Conservation (phyloP, 305 asterid genomes). For the Ruellia speciosa region DNA sequence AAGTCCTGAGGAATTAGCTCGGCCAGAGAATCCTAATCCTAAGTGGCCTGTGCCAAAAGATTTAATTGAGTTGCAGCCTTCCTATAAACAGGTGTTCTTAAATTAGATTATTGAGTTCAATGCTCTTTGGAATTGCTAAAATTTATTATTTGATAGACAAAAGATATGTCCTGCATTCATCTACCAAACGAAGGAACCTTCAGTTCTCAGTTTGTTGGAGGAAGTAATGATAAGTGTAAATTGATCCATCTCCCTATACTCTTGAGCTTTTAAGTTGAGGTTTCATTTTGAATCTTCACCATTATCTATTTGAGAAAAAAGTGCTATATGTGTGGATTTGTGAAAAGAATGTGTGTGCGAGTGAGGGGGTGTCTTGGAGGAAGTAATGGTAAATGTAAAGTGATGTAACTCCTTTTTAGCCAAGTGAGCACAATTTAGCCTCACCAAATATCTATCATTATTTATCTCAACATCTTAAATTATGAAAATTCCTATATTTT, state of each 20-base stretch:
- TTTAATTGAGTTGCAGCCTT: constrained; percentile 96
- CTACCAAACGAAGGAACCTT: not conserved
- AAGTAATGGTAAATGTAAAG: not conserved
- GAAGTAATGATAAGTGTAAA: too few species aligned
- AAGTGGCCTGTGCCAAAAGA: constrained; percentile 99
- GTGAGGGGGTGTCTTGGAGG: too few species aligned
- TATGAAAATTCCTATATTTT: not conserved
- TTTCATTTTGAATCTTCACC: too few species aligned
- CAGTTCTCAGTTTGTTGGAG: constrained; percentile 4
- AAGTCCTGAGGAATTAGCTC: constrained; percentile 79
- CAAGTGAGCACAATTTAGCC: too few species aligned
- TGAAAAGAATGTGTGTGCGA: too few species aligned
- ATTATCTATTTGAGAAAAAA: too few species aligned
- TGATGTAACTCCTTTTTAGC: constrained; percentile 1
- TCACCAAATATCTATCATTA: too few species aligned
- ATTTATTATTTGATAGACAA: too few species aligned
- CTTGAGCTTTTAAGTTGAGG: too few species aligned
- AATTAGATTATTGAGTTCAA: not conserved
- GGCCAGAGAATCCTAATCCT: constrained; percentile 96
- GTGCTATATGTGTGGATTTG: too few species aligned
- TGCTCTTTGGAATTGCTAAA: constrained; percentile 3
- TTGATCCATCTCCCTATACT: too few species aligned
- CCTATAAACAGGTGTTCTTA: constrained; percentile 73
- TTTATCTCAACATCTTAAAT: constrained; percentile 5
- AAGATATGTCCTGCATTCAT: not conserved